Evolutionary conservation across 164 flowering plant species (phyloP), one percentile per base, ranked within the genome.

Genomic region (Nymphaea thermarum): DNA sequence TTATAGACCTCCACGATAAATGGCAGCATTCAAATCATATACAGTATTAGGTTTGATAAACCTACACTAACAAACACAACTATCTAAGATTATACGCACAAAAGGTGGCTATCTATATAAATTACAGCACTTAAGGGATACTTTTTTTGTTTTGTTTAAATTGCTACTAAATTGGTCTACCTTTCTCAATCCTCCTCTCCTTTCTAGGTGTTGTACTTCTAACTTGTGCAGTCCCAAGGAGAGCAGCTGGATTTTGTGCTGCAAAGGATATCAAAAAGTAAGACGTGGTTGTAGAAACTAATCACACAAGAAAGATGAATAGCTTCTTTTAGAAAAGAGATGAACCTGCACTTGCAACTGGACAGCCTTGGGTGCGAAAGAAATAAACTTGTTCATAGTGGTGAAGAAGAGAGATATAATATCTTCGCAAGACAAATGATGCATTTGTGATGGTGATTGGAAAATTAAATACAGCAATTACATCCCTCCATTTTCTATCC

Each of bases 401-500:
- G 78, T 85, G 82, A 60, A 91, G 86, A 72, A 91, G 74, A 16
- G 91, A 85, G 2, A 82, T 67, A 71, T 91, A 91, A 68, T 87
- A 81, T 80, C 82, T 91, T 42, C 93, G 77, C 67, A 89, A 71
- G 45, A 83, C 83, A 80, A 87, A 89, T 61, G 93, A 87, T 62
- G 86, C 90, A 75, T 82, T 89, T 8, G 90, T 87, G 60, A 84
- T 81, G n/a, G 88, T 78, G 65, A 84, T 43, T n/a, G 87, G 85
- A 65, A 87, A 84, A 42, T 72, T 81, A 81, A 87, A 89, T 66
- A 70, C 82, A 43, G 74, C 74, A 62, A 81, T 76, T 57, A 91
- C 86, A 71, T 89, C 96, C 79, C 81, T 83, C 96, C 98, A 91
- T 81, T 65, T 86, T 42, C 89, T 88, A 70, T 89, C 91, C 65